Evolutionary conservation across 805 yeast species (phyloP), one percentile per base, ranked within the genome.

Genomic region (Hermanozyma aechmeae): DNA sequence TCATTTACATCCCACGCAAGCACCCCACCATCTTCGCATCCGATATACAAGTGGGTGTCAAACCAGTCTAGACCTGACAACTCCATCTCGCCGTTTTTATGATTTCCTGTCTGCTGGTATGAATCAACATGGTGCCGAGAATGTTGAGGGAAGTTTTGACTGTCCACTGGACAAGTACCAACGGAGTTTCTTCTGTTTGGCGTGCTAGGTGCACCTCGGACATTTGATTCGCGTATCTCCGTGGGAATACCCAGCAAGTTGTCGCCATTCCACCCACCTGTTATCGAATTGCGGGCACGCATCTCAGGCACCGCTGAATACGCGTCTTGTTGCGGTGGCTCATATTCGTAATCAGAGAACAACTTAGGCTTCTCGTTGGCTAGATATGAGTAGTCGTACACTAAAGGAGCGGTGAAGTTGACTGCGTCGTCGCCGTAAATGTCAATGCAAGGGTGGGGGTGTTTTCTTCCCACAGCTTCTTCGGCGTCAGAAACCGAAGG

Each of bases 1-100:
- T 72, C 65, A 42, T 79, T 80, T 26, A 82, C 67, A 24, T 70
- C 72, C 86, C 89, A 82, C 39, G 66, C 62, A 26, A 76, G 61
- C 13, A 83, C 57, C 1, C 93, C 93, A 25, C 69, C 72, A 34
- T 73, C 77, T 29, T 60, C 61, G 34, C 65, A 51, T 4, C 68
- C 68, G 29, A 63, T 53, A 15, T 51, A 42, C 26, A 63, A 45
- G 34, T 53, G 53, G 25, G 44, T 46, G 17, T 45, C 47, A 30
- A 32, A 38, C 56, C 62, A 55, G 33, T 60, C 68, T 14, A 63
- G 34, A 5, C 69, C 69, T 6, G 56, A 44, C 18, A 63, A 43
- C 33, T 60, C 62, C 64, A 62, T 58, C 38, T 63, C 69, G 8
- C 69, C 69, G 29, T 57, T 51, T 12, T 56, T 46, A 32, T 58